phyloP scores from a whole-genome alignment of 148 eudicot species.

The Rhododendron griersonianum region DNA sequence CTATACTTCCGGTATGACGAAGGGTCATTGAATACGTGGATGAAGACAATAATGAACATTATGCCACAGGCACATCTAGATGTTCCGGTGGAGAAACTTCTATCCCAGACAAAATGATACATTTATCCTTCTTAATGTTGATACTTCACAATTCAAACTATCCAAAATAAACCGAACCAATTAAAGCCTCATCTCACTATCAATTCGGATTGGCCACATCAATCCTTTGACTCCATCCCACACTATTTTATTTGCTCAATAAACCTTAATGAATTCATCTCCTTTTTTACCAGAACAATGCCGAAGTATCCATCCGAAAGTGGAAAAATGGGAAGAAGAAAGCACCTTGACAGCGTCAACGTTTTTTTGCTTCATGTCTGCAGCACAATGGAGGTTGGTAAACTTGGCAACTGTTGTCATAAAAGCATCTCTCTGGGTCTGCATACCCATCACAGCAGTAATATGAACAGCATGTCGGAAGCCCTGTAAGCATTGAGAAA shows the following conservation, averaged over 20 bases:
- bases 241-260: neutral
- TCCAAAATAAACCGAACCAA: neutral
- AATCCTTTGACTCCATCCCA: neutral
- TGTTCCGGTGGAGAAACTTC: neutral
- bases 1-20: neutral
- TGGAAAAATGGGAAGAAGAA: neutral
- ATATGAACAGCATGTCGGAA: conserved; percentile 93
- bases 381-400: conserved; percentile 90
- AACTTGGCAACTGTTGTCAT: conserved; percentile 95
- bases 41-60: neutral
- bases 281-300: neutral
- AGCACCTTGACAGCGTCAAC: conserved; percentile 94
- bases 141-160: neutral
- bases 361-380: conserved; percentile 97
- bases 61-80: conserved; percentile 1
- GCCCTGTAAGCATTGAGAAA: conserved; percentile 84
- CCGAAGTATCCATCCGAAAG: neutral
- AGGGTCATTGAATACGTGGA: neutral
- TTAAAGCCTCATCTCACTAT: neutral
- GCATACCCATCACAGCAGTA: conserved; percentile 92
- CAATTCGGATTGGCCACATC: neutral
- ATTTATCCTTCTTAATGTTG: neutral
- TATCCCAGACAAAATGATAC: neutral
- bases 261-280: neutral
- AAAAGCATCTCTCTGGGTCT: conserved; percentile 98